These are phyloP conservation scores for Fraxinus albicans DNA, from an alignment of 305 asterid species.

Conservation along the genomic window DNA sequence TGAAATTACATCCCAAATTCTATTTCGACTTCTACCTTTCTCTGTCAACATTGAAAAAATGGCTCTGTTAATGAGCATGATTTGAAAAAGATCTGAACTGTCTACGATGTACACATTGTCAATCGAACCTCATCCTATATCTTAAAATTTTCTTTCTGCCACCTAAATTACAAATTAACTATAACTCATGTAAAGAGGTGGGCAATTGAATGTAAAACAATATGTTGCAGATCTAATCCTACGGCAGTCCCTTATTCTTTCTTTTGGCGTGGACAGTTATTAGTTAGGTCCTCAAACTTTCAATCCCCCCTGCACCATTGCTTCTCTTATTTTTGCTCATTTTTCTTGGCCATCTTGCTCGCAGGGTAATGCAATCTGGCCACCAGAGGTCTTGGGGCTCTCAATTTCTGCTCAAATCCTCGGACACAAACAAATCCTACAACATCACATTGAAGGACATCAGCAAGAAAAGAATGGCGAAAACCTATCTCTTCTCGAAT, in stretches of 20 bases:
- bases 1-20: slow-evolving; percentile 22
- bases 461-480: background rate
- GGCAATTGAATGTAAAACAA: slow-evolving; percentile 37
- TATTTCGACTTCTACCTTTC: slow-evolving; percentile 19
- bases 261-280: slow-evolving; percentile 26
- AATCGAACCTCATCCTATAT: slow-evolving; percentile 29
- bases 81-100: slow-evolving; percentile 27
- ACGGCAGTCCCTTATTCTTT: slow-evolving; percentile 25
- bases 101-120: slow-evolving; percentile 25
- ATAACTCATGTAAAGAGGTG: slow-evolving; percentile 36
- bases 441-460: slow-evolving; percentile 21
- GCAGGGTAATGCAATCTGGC: slow-evolving; percentile 73
- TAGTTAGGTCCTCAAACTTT: slow-evolving; percentile 28
- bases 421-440: slow-evolving; percentile 94
- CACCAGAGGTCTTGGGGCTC: slow-evolving; percentile 79
- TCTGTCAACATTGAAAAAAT: slow-evolving; percentile 29
- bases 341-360: slow-evolving; percentile 50
- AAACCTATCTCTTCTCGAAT: background rate
- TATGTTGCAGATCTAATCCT: slow-evolving; percentile 50
- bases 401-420: slow-evolving; percentile 66
- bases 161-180: slow-evolving; percentile 33
- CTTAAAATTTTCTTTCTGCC: slow-evolving; percentile 20
- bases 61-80: slow-evolving; percentile 46
- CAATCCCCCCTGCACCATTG: slow-evolving; percentile 27
- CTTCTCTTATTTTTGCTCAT: slow-evolving; percentile 31